Base-by-base conservation (phyloP, 2,329 filamentous ascomycete species). In the Paraphoma sp. region DNA sequence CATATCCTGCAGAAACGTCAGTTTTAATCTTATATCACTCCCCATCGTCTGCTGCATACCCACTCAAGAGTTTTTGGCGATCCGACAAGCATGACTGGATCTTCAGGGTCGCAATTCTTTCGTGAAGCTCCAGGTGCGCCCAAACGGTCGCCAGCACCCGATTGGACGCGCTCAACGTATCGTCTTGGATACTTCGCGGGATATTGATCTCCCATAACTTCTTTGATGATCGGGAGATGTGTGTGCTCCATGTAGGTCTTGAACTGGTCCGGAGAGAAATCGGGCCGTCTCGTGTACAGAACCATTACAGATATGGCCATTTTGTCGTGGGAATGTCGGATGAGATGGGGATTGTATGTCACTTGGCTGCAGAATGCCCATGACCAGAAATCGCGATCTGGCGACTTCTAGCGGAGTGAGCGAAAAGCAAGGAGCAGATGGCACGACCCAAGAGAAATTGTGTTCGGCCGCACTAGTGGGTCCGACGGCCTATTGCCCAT, bases 31-130 rank as follows among this genome's bases (percentile, higher is more conserved):
- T 23, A 23, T 5, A 23, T 5, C 23, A 2, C 2, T 23, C 23
- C 23, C 23, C 5, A 23, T 23, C 23, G 23, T 23, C 23, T 23
- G 23, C 3, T 23, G 5, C 23, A 23, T 23, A 23, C 23, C 64
- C 65, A 69, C 16, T 45, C 56, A 2, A 68, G 17, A 8, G 69
- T 63, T 14, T 49, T 38, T 1, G 61, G 57, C 9, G 59, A 47
- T 9, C 67, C 68, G 12, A 68, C 60, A 7, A 71, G 58, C 29
- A 69, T 51, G 1, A 67, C 67, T 18, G 65, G 67, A 33, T 54
- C 48, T 9, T 58, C 41, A 2, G 58, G 57, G 36, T 56, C 51
- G 16, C 48, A 33, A 36, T 53, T 42, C 36, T 55, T 62, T 11
- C 44, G 60, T 3, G 57, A 62, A 11, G 60, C 60, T 30, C 54